These are phyloP conservation scores for Glycyrrhiza uralensis DNA, from an alignment of 306 rosid genomes.

Conservation along the genomic window DNA sequence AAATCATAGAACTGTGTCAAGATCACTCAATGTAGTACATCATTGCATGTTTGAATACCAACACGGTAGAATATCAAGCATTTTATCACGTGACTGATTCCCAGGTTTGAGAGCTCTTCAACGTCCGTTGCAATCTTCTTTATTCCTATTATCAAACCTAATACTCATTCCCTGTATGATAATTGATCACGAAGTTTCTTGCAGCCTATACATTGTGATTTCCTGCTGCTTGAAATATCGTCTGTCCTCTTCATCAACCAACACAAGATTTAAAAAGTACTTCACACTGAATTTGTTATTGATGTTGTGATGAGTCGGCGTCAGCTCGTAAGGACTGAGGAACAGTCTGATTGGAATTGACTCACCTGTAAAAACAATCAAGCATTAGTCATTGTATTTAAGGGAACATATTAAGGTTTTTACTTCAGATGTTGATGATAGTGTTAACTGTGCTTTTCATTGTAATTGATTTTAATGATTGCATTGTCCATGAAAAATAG, in stretches of 20 bases:
- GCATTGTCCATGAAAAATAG: not conserved
- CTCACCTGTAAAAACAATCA: conserved; percentile 63
- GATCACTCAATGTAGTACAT: conserved; percentile 43
- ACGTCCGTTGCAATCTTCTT: conserved; percentile 29
- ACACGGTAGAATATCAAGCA: conserved; percentile 29
- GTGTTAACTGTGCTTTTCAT: not conserved
- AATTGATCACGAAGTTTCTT: conserved; percentile 58
- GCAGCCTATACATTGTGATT: conserved; percentile 83
- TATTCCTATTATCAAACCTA: conserved; percentile 28
- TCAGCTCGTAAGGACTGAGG: conserved; percentile 97
- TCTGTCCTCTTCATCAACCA: conserved; percentile 96
- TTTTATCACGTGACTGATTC: conserved; percentile 10
- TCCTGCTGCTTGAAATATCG: conserved; percentile 99
- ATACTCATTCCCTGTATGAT: conserved; percentile 9
- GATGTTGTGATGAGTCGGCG: conserved; percentile 91
- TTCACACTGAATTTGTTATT: conserved; percentile 97
- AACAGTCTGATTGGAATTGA: conserved; percentile 97
- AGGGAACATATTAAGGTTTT: not conserved
- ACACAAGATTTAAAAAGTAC: conserved; percentile 92
- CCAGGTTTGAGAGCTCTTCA: conserved; percentile 41
- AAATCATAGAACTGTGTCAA: conserved; percentile 17
- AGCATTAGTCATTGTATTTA: not conserved
- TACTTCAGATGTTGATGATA: not conserved
- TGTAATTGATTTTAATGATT: not conserved
- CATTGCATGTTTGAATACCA: conserved; percentile 31